These are phyloP conservation scores for Plasmodium vivax DNA, from an alignment of 169 alveolate species.

Conservation along the genomic window DNA sequence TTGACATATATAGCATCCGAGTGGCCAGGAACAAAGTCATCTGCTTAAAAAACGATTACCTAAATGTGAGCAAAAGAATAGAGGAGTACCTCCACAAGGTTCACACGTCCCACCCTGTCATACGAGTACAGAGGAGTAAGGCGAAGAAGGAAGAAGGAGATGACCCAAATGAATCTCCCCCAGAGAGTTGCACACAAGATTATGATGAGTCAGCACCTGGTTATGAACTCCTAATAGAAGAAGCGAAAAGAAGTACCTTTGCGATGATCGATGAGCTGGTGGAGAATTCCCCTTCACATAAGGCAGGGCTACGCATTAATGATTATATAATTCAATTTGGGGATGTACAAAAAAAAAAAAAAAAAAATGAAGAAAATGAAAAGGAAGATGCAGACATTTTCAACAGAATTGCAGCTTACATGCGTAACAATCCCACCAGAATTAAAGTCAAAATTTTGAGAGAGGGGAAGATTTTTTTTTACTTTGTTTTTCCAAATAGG, in stretches of 20 bases:
- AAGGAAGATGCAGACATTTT: background rate
- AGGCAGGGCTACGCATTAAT: conserved; percentile 45
- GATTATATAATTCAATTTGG: conserved; percentile 42
- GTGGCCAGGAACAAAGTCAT: conserved; percentile 79
- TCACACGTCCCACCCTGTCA: conserved; percentile 37
- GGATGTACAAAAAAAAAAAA: conserved; percentile 8
- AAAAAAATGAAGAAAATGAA: background rate
- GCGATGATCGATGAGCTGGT: conserved; percentile 50
- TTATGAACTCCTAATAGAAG: conserved; percentile 3
- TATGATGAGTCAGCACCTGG: background rate
- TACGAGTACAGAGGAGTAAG: conserved; percentile 41
- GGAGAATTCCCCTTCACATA: conserved; percentile 56
- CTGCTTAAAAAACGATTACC: conserved; percentile 79
- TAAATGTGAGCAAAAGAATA: conserved; percentile 27
- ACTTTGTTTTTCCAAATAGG: conserved; percentile 18
- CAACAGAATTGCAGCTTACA: conserved; percentile 5
- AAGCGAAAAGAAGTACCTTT: conserved; percentile 39
- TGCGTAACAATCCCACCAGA: conserved; percentile 20
- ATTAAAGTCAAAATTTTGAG: conserved; percentile 55
- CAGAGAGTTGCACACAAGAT: background rate
- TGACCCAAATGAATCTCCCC: background rate
- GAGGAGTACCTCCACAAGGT: conserved; percentile 58
- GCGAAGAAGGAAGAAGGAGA: background rate
- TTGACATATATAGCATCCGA: conserved; percentile 81
- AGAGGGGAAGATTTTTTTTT: background rate